Evolutionary conservation across 768 basidiomycete species (phyloP).

Genomic region (Lentinus brumalis): DNA sequence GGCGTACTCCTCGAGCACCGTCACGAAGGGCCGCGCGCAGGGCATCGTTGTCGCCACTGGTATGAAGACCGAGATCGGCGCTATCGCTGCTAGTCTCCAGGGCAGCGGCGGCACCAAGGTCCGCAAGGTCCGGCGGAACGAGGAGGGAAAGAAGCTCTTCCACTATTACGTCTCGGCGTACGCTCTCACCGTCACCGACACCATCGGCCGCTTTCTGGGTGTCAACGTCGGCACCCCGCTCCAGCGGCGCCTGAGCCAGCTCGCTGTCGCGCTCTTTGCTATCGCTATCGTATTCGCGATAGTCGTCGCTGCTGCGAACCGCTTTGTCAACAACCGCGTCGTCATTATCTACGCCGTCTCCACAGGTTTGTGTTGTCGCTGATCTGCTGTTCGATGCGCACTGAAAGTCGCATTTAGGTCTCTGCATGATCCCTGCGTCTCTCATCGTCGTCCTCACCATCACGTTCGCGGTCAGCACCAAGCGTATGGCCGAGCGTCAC

Average conservation of each 20-base stretch:
- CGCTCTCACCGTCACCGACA: conserved; percentile 1
- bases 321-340: not conserved
- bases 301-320: conserved; percentile 1
- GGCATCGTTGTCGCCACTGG: conserved; percentile 51
- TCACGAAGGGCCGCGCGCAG: conserved; percentile 50
- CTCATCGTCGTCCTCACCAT: conserved; percentile 3
- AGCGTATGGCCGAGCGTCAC: not conserved
- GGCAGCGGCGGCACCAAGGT: not conserved
- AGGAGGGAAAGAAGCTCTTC: conserved; percentile 5
- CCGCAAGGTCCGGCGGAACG: conserved; percentile 1
- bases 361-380: not conserved
- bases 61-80: conserved; percentile 53
- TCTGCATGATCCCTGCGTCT: conserved; percentile 1
- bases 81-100: conserved; percentile 11
- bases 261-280: not conserved
- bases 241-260: conserved; percentile 3
- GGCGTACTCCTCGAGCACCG: conserved; percentile 45
- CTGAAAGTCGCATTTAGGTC: no score
- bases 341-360: conserved; percentile 2
- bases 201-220: not conserved
- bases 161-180: conserved; percentile 2
- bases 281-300: not conserved
- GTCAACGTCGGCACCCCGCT: conserved; percentile 1
- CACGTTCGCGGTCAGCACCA: conserved; percentile 1
- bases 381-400: no score